Base-by-base conservation (phyloP, 345 rosid species). In the Populus euphratica region DNA sequence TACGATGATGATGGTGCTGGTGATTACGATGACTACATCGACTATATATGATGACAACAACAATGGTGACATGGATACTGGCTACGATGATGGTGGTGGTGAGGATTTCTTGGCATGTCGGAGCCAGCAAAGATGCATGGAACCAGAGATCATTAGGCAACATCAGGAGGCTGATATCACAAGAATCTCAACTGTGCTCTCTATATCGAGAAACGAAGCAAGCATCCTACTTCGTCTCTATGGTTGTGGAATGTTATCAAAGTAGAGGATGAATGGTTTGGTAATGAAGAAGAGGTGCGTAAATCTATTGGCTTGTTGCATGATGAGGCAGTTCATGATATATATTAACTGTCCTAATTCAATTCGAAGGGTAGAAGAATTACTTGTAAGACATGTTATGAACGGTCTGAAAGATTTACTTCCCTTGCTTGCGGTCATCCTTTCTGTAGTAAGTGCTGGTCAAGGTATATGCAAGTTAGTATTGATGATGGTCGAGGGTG, bases 241-340 rank as follows among this genome's bases (percentile, higher is more conserved):
- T 80, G 87, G 85, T 77, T 33, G 33, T 94, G 98, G 98, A 89
- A 86, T 81, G 94, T 92, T 33, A 80, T 89, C 83, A 85, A 82
- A 78, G 97, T 89, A 73, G 90, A 90, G 72, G 97, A 94, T 82
- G 96, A 87, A 71, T 94, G 97, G 98, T 94, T 94, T 82, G 92
- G 90, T 13, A 86, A 92, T 61, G 98, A 92, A 84, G 93, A 87
- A 52, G 81, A 79, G 65, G 93, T 91, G 3, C 88, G 98, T 13
- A 84, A 77, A 52, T 69, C 79, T 65, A 94, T 93, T 85, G 98
- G 97, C 72, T 86, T 92, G 83, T 83, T 89, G 90, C 39, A 38
- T 38, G 93, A 87, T 67, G 80, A 69, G 67, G 88, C 83, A 47
- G 84, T 86, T 27, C 29, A 27, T 27, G 29, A 27, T 27, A 27